phyloP scores from a whole-genome alignment of 129 eudicot genomes.

The Ambrosia artemisiifolia region DNA sequence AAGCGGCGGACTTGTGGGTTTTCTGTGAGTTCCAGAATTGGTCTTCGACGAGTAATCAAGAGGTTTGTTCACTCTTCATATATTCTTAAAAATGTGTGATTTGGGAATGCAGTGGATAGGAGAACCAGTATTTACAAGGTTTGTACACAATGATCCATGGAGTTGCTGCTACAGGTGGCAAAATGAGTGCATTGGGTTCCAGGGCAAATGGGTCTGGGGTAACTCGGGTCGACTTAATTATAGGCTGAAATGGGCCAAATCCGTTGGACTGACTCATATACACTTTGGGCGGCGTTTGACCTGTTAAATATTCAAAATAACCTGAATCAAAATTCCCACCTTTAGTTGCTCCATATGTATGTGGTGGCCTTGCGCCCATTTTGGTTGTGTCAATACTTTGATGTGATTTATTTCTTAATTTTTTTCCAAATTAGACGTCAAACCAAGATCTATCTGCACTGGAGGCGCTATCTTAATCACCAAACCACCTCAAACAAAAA shows the following conservation, averaged over 20 bases:
- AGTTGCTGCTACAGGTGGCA: background rate
- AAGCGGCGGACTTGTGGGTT: too few relatives aligned
- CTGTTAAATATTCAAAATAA: background rate
- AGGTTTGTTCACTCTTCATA: too few relatives aligned
- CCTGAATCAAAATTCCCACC: background rate
- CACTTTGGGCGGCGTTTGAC: background rate
- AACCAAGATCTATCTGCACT: too few relatives aligned
- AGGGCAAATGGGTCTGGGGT: background rate
- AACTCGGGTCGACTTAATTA: background rate
- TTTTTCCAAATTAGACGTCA: too few relatives aligned
- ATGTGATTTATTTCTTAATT: too few relatives aligned
- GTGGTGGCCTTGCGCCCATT: background rate
- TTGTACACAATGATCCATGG: slow-evolving; percentile 13
- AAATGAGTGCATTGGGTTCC: background rate
- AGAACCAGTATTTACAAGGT: slow-evolving; percentile 55
- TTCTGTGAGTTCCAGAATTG: too few relatives aligned
- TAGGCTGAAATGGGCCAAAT: background rate
- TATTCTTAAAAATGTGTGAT: too few relatives aligned
- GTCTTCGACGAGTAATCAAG: too few relatives aligned
- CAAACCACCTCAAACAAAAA: too few relatives aligned
- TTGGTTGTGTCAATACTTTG: slow-evolving; percentile 7
- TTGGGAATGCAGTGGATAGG: slow-evolving; percentile 60
- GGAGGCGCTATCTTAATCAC: too few relatives aligned
- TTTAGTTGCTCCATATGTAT: background rate
- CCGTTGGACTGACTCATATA: background rate